Conservation (phyloP, 1,139 yeast species). For the Candida dubliniensis region DNA sequence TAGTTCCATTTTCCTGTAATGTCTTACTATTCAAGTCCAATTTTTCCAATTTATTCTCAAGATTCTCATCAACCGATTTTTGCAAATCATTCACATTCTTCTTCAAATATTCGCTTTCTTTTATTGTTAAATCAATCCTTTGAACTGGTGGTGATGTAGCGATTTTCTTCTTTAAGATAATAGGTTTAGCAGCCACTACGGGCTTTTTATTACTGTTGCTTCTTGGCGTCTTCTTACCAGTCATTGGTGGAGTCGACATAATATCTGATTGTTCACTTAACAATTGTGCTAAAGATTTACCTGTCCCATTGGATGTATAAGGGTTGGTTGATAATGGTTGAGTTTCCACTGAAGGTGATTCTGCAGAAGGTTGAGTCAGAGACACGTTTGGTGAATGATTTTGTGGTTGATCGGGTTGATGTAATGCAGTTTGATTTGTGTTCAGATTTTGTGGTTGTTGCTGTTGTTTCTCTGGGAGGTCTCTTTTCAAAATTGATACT, state of each 20-base stretch:
- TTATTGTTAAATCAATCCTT: slow-evolving; percentile 12
- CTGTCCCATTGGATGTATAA: slow-evolving; percentile 19
- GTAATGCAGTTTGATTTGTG: not conserved
- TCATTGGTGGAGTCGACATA: slow-evolving; percentile 10
- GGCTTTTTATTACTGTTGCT: slow-evolving; percentile 22
- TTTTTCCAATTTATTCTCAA: slow-evolving; percentile 7
- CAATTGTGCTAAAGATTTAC: slow-evolving; percentile 41
- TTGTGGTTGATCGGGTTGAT: slow-evolving; percentile 5
- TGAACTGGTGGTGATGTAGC: slow-evolving; percentile 16
- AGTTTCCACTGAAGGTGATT: not conserved
- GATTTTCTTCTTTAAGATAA: slow-evolving; percentile 41
- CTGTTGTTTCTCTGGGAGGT: slow-evolving; percentile 1
- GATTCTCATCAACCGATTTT: slow-evolving; percentile 1
- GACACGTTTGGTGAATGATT: too few species aligned
- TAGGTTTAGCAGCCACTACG: slow-evolving; percentile 34
- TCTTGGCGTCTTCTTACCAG: slow-evolving; percentile 21
- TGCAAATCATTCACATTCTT: slow-evolving; percentile 6
- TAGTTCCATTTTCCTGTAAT: slow-evolving; percentile 1
- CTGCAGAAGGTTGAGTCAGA: too few species aligned
- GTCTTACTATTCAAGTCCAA: slow-evolving; percentile 7
- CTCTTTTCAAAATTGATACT: slow-evolving; percentile 20
- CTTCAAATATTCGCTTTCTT: slow-evolving; percentile 11
- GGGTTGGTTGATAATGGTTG: slow-evolving; percentile 7
- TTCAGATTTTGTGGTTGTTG: slow-evolving; percentile 3
- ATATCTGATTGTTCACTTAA: slow-evolving; percentile 30